Evolutionary conservation across 331 rosid species (phyloP), one percentile per base, ranked within the genome.

Genomic region (Rosa hybrid): DNA sequence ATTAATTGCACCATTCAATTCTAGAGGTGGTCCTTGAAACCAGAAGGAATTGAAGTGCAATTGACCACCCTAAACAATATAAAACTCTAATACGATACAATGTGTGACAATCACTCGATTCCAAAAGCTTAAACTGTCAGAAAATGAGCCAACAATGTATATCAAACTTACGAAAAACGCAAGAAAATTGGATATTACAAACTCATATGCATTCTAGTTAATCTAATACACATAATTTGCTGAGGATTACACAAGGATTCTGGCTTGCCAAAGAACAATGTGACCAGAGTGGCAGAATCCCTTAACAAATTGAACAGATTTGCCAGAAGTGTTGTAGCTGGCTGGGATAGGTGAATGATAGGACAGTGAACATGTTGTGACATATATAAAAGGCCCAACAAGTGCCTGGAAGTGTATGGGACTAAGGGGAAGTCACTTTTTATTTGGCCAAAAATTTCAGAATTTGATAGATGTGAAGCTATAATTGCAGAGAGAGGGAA

Each of bases 241-340:
- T 0, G 41, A 25, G 12, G 2, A 27, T 25, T 25, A 2, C 8
- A 63, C 20, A 63, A 3, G 18, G 17, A 23, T 11, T 63, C 8
- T 7, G 6, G 20, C 41, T 27, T 25, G 34, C 41, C 17, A 8
- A 21, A 57, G 64, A 17, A 16, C 60, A 60, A 23, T 60, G 39
- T 13, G 44, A 64, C 70, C 70, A 30, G 70, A 34, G 0, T 34
- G 39, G 39, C 39, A 34, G 39, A 14, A 64, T 42, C 49, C 64
- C 3, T 84, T 46, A 16, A 75, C 82, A 80, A 77, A 80, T 17
- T 74, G 83, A 78, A 39, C 70, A 80, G 74, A 84, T 77, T 78
- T 84, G 91, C 87, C 93, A 83, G 86, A 78, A 78, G 73, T 80
- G 69, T 74, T 75, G 42, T 82, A 86, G 93, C 94, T 90, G 97